Conservation (phyloP, 768 basidiomycete genomes). For the Russula emetica region DNA sequence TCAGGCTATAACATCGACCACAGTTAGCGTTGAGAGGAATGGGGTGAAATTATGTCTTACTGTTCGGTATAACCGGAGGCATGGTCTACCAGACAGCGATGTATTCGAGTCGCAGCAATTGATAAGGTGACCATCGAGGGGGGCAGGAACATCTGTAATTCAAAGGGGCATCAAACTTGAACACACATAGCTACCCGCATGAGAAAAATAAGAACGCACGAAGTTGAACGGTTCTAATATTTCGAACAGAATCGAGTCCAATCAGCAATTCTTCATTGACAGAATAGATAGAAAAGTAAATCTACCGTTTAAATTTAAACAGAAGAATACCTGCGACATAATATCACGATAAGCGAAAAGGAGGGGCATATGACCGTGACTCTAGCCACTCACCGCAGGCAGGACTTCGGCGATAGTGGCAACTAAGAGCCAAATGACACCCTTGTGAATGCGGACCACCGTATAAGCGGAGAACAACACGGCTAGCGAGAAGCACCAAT, state of each 20-base stretch:
- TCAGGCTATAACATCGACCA: neutral
- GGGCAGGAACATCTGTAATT: neutral
- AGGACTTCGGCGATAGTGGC: neutral
- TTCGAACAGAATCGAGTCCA: neutral
- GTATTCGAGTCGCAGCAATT: neutral
- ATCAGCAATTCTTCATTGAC: neutral
- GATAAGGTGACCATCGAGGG: neutral
- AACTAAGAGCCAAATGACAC: constrained; percentile 4
- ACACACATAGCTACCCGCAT: too few relatives aligned
- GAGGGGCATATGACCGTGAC: too few relatives aligned
- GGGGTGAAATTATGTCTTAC: neutral
- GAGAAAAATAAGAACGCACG: neutral
- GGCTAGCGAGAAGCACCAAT: neutral
- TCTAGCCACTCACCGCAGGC: neutral
- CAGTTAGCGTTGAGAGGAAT: neutral
- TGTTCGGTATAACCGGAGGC: neutral
- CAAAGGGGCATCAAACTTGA: neutral
- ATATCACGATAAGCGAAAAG: neutral
- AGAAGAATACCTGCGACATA: neutral
- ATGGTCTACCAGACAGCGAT: neutral
- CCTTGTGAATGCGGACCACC: neutral
- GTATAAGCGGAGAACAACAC: neutral
- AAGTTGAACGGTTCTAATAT: neutral
- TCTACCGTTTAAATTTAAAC: neutral
- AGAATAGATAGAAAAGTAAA: neutral